A percentile compares a stretch with the other conserved stretches of the same genome.
phyloP scores from a whole-genome alignment of 306 rosid species.

The Cicer judaicum region DNA sequence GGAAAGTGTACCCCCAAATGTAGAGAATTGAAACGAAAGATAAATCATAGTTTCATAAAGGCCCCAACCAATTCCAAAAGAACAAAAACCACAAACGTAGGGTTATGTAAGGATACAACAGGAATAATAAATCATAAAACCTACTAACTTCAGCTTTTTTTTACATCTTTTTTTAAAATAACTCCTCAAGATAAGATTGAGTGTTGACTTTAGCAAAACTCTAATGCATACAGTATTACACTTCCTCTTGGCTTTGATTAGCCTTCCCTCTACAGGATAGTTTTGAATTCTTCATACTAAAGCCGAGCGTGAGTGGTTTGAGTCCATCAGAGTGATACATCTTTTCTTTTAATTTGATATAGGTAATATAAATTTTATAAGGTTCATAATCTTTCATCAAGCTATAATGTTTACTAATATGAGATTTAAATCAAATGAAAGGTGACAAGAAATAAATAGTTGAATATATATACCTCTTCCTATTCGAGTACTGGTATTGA shows the following conservation, averaged over 20 bases:
- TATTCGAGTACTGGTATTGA: slow-evolving; percentile 57
- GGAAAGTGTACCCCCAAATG: too few species aligned
- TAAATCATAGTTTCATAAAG: neutral
- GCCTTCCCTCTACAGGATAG: neutral
- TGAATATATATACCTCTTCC: slow-evolving; percentile 65
- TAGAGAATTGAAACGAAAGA: slow-evolving; percentile 16
- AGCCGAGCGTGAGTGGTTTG: neutral
- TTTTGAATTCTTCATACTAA: neutral
- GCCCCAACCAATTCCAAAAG: slow-evolving; percentile 18
- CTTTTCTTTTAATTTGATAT: slow-evolving; percentile 10
- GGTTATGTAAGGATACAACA: slow-evolving; percentile 8
- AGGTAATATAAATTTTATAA: slow-evolving; percentile 16
- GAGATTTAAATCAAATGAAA: slow-evolving; percentile 31
- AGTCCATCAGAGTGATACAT: neutral
- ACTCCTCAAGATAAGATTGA: neutral
- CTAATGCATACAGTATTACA: neutral
- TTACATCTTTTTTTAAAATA: neutral
- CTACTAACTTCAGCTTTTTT: neutral
- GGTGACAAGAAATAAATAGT: slow-evolving; percentile 9
- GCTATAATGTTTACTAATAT: neutral
- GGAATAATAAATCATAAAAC: slow-evolving; percentile 4
- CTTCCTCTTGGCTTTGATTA: slow-evolving; percentile 13
- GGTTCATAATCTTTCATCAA: slow-evolving; percentile 17
- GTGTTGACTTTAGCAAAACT: slow-evolving; percentile 5
- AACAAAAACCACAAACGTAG: slow-evolving; percentile 14